A percentile compares a stretch with the other conserved stretches of the same genome.
These are phyloP conservation scores for Neopestalotiopsis rosae DNA, from an alignment of 2,329 filamentous ascomycete genomes.

Conservation along the genomic window DNA sequence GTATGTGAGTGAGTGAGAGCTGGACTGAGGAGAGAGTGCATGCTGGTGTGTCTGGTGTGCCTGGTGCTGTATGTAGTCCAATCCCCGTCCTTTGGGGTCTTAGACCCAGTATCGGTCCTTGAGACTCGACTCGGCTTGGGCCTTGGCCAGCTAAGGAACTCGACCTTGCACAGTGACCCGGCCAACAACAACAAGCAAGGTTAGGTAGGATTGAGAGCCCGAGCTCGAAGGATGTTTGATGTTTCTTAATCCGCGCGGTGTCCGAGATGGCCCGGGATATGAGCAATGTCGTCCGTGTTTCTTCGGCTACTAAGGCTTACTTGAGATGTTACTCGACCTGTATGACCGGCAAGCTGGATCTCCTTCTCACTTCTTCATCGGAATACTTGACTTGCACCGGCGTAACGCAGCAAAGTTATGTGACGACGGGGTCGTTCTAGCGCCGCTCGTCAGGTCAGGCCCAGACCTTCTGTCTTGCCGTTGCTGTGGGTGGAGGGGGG, in stretches of 20 bases:
- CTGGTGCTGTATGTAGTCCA: not conserved
- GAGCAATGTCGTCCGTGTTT: not conserved
- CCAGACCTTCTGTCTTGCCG: not conserved
- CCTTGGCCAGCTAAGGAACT: not conserved
- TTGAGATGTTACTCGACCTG: not conserved
- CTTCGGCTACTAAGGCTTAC: not conserved
- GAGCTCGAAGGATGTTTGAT: not conserved
- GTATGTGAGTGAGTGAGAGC: not conserved
- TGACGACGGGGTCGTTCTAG: not conserved
- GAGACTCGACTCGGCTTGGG: not conserved
- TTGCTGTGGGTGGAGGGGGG: not conserved
- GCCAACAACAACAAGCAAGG: not conserved
- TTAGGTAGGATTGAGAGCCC: not conserved
- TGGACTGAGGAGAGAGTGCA: not conserved
- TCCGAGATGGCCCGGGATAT: not conserved
- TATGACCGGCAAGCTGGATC: not conserved
- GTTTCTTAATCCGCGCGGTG: not conserved
- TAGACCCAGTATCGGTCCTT: not conserved
- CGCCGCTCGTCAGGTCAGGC: constrained; percentile 11
- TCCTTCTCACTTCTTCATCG: not conserved
- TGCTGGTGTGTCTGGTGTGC: not conserved
- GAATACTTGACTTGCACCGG: not conserved
- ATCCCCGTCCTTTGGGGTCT: not conserved
- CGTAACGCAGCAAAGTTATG: not conserved
- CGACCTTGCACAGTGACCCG: not conserved